Conservation (phyloP, 1,284 basidiomycete species). For the Trametes hirsuta region DNA sequence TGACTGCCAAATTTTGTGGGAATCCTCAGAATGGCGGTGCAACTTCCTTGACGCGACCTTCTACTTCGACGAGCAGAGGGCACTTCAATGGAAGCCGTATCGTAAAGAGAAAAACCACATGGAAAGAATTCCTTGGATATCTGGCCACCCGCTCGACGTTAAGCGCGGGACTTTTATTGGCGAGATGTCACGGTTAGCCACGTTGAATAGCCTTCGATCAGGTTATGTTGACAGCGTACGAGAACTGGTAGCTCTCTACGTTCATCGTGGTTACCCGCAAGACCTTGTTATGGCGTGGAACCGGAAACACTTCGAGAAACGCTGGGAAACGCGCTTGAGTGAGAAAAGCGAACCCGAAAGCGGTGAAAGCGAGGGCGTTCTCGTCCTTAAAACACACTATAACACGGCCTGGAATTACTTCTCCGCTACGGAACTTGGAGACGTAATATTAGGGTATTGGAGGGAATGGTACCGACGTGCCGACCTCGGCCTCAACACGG, state of each 20-base stretch:
- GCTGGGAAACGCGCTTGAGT: slow-evolving; percentile 5
- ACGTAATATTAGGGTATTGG: background rate
- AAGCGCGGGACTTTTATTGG: slow-evolving; percentile 4
- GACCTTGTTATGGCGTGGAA: background rate
- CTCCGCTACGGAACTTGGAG: slow-evolving; percentile 2
- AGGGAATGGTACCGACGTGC: slow-evolving; percentile 1
- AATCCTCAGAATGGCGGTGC: background rate
- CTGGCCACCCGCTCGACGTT: slow-evolving; percentile 3
- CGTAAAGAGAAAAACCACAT: slow-evolving; percentile 4
- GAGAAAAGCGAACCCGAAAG: background rate
- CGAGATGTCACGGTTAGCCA: slow-evolving; percentile 6
- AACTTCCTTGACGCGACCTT: slow-evolving; percentile 2
- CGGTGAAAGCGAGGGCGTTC: background rate
- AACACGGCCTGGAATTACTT: slow-evolving; percentile 8
- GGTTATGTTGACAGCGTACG: background rate
- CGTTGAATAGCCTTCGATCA: background rate
- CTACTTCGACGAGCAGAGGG: background rate
- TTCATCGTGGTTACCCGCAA: background rate
- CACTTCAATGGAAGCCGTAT: background rate
- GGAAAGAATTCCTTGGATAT: slow-evolving; percentile 12
- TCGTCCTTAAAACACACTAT: background rate
- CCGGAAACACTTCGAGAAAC: background rate
- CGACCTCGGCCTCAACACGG: background rate
- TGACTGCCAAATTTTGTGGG: slow-evolving; percentile 3
- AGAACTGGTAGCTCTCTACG: slow-evolving; percentile 1